Conservation (phyloP, 2,329 filamentous ascomycete species). For the Chalaropsis ovoidea region DNA sequence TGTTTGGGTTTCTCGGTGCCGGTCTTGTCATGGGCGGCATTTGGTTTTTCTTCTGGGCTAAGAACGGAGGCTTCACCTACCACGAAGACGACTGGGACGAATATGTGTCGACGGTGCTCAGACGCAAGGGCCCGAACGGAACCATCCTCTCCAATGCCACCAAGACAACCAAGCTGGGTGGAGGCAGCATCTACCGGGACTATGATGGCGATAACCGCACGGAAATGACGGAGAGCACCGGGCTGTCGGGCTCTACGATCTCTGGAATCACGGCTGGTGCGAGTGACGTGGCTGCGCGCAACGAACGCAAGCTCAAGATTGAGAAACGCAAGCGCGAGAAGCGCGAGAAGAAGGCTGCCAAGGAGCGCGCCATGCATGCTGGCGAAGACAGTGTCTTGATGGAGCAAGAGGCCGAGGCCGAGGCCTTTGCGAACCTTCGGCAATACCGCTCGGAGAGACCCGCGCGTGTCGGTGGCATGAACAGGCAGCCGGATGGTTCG, state of each 20-base stretch:
- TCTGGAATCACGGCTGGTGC: slow-evolving; percentile 44
- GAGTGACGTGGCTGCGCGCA: slow-evolving; percentile 46
- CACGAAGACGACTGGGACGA: slow-evolving; percentile 87
- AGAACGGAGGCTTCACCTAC: slow-evolving; percentile 89
- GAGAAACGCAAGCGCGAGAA: slow-evolving; percentile 39
- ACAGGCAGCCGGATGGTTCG: slow-evolving; percentile 67
- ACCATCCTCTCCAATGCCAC: slow-evolving; percentile 76
- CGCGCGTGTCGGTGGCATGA: slow-evolving; percentile 80
- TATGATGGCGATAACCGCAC: slow-evolving; percentile 45
- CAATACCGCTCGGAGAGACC: slow-evolving; percentile 79
- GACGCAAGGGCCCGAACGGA: slow-evolving; percentile 81
- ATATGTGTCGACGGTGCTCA: slow-evolving; percentile 88
- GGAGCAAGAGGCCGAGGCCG: slow-evolving; percentile 55
- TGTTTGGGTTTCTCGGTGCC: slow-evolving; percentile 76
- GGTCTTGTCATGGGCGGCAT: slow-evolving; percentile 64
- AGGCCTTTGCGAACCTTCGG: slow-evolving; percentile 58
- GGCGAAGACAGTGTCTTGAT: slow-evolving; percentile 49
- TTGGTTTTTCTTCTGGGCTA: slow-evolving; percentile 99
- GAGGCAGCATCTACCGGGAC: slow-evolving; percentile 73
- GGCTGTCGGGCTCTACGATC: slow-evolving; percentile 37
- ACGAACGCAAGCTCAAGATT: slow-evolving; percentile 47
- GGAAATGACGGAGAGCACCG: slow-evolving; percentile 38
- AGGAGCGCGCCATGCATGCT: slow-evolving; percentile 34
- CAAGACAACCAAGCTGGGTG: slow-evolving; percentile 72
- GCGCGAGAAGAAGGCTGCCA: slow-evolving; percentile 33